These are phyloP conservation scores for Cadophora sp. DNA, from an alignment of 2,329 filamentous ascomycete species.

Conservation along the genomic window DNA sequence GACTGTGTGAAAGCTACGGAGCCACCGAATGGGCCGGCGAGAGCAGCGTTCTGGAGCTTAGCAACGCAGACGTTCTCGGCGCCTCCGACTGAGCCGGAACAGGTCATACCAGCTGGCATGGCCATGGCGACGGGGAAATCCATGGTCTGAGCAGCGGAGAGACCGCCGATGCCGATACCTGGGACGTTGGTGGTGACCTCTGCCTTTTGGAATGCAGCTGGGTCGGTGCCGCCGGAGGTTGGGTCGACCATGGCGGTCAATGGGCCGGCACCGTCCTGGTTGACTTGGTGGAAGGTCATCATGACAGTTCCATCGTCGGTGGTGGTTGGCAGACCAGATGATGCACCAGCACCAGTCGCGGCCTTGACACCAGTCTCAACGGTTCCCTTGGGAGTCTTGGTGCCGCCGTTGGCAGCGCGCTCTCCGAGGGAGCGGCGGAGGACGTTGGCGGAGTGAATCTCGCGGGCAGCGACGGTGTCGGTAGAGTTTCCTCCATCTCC, in stretches of 20 bases:
- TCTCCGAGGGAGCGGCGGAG: conserved; percentile 46
- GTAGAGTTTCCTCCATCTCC: conserved; percentile 50
- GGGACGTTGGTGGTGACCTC: conserved; percentile 60
- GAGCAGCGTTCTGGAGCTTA: conserved; percentile 66
- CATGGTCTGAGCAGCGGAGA: conserved; percentile 64
- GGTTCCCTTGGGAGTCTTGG: conserved; percentile 55
- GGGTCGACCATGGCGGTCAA: conserved; percentile 65
- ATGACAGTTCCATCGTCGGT: conserved; percentile 65
- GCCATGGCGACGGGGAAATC: conserved; percentile 70
- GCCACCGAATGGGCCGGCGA: conserved; percentile 71
- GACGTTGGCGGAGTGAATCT: conserved; percentile 74
- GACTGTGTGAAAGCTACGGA: conserved; percentile 70
- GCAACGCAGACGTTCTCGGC: conserved; percentile 69
- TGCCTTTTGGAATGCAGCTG: conserved; percentile 64
- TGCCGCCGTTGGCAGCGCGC: conserved; percentile 49
- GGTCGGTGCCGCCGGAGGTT: conserved; percentile 68
- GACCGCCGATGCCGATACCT: conserved; percentile 61
- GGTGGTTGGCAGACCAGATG: conserved; percentile 62
- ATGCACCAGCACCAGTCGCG: conserved; percentile 60
- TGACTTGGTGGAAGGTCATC: conserved; percentile 73
- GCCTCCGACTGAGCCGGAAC: conserved; percentile 63
- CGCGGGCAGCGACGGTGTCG: conserved; percentile 65
- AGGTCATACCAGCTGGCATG: conserved; percentile 73
- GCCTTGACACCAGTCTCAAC: conserved; percentile 60
- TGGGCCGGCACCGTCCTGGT: conserved; percentile 73